A percentile compares a stretch with the other conserved stretches of the same genome.
Evolutionary conservation across 2,329 filamentous ascomycete species (phyloP).

Genomic region (Colletotrichum paranaense): DNA sequence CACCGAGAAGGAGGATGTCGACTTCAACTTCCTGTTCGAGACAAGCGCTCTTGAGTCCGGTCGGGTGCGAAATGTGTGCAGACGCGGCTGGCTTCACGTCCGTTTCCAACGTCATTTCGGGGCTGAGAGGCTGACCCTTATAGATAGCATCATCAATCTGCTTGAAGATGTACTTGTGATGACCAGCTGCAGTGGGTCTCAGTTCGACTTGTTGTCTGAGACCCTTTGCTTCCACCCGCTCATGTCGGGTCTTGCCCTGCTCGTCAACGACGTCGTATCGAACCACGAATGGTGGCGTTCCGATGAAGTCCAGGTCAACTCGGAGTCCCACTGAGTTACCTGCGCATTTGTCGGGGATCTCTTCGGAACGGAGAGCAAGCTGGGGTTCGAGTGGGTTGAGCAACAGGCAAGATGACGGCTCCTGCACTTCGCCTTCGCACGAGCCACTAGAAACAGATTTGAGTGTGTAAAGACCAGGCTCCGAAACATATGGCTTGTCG

Average conservation of each 20-base stretch:
- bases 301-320: slow-evolving; percentile 89
- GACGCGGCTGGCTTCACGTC: slow-evolving; percentile 93
- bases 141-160: slow-evolving; percentile 88
- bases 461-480: slow-evolving; percentile 88
- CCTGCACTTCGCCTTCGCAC: slow-evolving; percentile 88
- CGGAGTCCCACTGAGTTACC: slow-evolving; percentile 91
- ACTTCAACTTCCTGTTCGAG: slow-evolving; percentile 84
- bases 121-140: slow-evolving; percentile 68
- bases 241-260: slow-evolving; percentile 57
- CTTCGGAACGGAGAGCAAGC: slow-evolving; percentile 77
- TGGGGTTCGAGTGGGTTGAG: slow-evolving; percentile 91
- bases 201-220: slow-evolving; percentile 88
- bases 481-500: slow-evolving; percentile 75
- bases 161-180: slow-evolving; percentile 87
- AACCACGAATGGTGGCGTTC: slow-evolving; percentile 91
- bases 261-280: slow-evolving; percentile 78
- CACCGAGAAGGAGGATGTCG: slow-evolving; percentile 80
- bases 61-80: slow-evolving; percentile 72
- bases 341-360: slow-evolving; percentile 94
- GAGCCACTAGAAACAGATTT: slow-evolving; percentile 82
- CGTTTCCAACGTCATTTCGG: slow-evolving; percentile 79
- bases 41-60: slow-evolving; percentile 74
- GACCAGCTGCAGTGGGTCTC: slow-evolving; percentile 82
- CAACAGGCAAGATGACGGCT: slow-evolving; percentile 93
- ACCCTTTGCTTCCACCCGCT: slow-evolving; percentile 63